Conservation (phyloP, 2,329 filamentous ascomycete species). For the Aspergillus sp. region DNA sequence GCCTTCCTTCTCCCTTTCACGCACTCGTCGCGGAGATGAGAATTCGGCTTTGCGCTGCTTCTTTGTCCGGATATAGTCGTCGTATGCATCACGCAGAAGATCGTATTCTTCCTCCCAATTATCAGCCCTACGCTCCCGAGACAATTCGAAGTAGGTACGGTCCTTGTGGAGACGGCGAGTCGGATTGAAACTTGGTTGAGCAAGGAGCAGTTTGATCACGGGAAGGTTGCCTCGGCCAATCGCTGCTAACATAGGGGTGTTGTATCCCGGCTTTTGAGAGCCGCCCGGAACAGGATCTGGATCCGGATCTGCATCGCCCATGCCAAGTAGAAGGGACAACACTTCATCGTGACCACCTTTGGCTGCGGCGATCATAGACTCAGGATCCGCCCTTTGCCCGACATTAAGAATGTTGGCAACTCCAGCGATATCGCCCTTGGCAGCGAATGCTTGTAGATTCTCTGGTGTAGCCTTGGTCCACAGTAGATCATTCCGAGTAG, state of each 20-base stretch:
- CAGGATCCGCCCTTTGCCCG: constrained; percentile 67
- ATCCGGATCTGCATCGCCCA: constrained; percentile 68
- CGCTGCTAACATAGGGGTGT: constrained; percentile 90
- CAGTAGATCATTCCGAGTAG: constrained; percentile 51
- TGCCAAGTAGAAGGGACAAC: constrained; percentile 72
- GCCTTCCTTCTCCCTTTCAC: constrained; percentile 43
- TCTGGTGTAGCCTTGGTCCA: constrained; percentile 55
- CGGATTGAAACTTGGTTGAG: constrained; percentile 79
- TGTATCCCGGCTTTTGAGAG: constrained; percentile 65
- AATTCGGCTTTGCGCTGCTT: constrained; percentile 37
- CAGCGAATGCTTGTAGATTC: constrained; percentile 51
- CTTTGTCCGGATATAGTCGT: constrained; percentile 37
- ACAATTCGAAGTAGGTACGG: constrained; percentile 83
- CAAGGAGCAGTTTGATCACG: constrained; percentile 77
- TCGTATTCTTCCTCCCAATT: constrained; percentile 88
- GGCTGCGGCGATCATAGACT: constrained; percentile 86
- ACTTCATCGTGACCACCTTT: constrained; percentile 88
- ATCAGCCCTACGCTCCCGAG: constrained; percentile 76
- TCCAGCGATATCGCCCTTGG: constrained; percentile 52
- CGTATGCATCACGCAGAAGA: constrained; percentile 68
- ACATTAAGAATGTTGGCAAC: constrained; percentile 54
- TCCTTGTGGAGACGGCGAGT: constrained; percentile 71
- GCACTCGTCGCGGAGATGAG: constrained; percentile 42
- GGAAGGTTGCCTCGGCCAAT: constrained; percentile 86
- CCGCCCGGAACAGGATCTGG: constrained; percentile 62